phyloP scores from a whole-genome alignment of 768 basidiomycete species.

The Russula compacta region DNA sequence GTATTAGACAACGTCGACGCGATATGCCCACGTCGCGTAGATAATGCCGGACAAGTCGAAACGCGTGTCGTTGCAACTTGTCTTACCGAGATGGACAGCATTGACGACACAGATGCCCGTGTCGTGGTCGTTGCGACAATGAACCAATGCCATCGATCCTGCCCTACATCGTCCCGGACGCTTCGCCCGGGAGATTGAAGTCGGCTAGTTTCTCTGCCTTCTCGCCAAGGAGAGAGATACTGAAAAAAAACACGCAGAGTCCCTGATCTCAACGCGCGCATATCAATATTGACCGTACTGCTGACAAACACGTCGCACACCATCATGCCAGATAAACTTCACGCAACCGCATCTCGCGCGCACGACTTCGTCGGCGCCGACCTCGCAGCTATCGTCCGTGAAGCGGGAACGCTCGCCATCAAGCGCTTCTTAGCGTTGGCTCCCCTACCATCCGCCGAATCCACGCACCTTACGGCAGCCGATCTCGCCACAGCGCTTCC shows the following conservation, averaged over 20 bases:
- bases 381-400: conserved; percentile 82
- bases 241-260: conserved; percentile 40
- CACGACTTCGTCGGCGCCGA: conserved; percentile 98
- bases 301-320: conserved; percentile 72
- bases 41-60: conserved; percentile 88
- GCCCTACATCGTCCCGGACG: conserved; percentile 83
- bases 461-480: conserved; percentile 35
- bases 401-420: conserved; percentile 87
- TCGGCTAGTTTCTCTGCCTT: conserved; percentile 42
- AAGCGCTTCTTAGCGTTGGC: conserved; percentile 57
- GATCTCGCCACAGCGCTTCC: conserved; percentile 71
- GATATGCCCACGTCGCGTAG: conserved; percentile 83
- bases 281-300: conserved; percentile 80
- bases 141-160: conserved; percentile 92
- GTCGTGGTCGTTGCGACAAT: conserved; percentile 96
- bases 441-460: conserved; percentile 12
- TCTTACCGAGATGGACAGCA: conserved; percentile 90
- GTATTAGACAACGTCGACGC: conserved; percentile 96
- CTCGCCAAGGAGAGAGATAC: not conserved
- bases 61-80: conserved; percentile 92
- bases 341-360: conserved; percentile 60
- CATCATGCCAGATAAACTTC: conserved; percentile 52
- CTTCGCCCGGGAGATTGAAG: conserved; percentile 93
- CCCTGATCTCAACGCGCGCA: conserved; percentile 78
- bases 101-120: conserved; percentile 47